Conservation (phyloP, 2,329 filamentous ascomycete species). For the Diaporthe eres region DNA sequence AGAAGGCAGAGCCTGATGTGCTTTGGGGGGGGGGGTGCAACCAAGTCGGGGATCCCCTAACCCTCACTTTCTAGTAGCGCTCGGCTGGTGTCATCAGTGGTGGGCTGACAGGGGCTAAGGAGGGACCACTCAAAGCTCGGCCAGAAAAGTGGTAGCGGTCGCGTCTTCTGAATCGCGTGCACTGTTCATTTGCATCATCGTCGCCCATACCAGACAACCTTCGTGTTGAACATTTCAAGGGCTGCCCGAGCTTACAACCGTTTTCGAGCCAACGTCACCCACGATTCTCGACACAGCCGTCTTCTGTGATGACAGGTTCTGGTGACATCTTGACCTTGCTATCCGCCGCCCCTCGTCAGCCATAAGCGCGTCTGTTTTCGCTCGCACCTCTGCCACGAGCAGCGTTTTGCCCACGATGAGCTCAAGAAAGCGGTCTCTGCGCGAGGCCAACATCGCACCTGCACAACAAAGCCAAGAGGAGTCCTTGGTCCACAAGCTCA, state of each 20-base stretch:
- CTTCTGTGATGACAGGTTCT: conserved; percentile 18
- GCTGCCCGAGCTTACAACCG: not conserved
- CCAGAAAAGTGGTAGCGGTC: conserved; percentile 39
- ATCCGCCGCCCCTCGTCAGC: not conserved
- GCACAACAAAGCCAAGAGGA: conserved; percentile 48
- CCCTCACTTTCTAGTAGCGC: not conserved
- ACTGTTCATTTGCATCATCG: conserved; percentile 40
- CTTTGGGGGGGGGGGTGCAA: not conserved
- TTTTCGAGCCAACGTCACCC: not conserved
- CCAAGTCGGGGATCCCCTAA: not conserved
- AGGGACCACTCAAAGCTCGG: conserved; percentile 32
- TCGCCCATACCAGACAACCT: conserved; percentile 28
- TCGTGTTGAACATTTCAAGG: not conserved
- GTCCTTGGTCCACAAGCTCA: conserved; percentile 74
- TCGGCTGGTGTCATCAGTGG: not conserved
- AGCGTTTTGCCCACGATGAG: conserved; percentile 55
- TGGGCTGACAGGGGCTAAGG: conserved; percentile 4
- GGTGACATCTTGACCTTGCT: not conserved
- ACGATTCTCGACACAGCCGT: not conserved
- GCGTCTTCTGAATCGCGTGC: conserved; percentile 40
- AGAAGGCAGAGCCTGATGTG: not conserved
- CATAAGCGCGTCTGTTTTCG: conserved; percentile 32
- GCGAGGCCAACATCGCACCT: conserved; percentile 57
- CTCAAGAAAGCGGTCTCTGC: conserved; percentile 63
- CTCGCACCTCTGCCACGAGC: conserved; percentile 7